A percentile compares a stretch with the other conserved stretches of the same genome.
These are phyloP conservation scores for Daldinia decipiens DNA, from an alignment of 495 filamentous ascomycete genomes.

Conservation along the genomic window DNA sequence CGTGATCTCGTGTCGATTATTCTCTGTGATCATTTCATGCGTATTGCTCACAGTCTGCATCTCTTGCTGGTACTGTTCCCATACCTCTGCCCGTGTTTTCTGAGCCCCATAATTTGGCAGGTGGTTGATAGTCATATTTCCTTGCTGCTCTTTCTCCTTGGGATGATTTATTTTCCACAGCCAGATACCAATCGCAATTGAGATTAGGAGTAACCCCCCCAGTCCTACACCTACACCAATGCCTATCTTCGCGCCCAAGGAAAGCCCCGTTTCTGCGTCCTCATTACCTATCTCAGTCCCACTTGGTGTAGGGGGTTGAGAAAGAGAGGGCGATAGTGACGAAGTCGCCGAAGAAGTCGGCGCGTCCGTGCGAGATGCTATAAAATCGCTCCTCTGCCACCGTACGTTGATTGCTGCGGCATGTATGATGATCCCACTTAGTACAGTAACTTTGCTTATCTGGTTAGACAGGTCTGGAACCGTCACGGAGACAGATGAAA, in stretches of 20 bases:
- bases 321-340: not conserved
- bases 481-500: not conserved
- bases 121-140: not conserved
- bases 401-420: constrained; percentile 20
- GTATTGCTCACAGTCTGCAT: constrained; percentile 15
- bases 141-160: not conserved
- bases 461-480: not conserved
- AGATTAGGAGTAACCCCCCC: not conserved
- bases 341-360: not conserved
- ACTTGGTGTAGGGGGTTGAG: not conserved
- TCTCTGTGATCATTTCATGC: constrained; percentile 11
- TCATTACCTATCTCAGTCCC: not conserved
- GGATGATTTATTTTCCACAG: not conserved
- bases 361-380: not conserved
- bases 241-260: not conserved
- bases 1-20: not conserved
- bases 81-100: constrained; percentile 11
- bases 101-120: not conserved
- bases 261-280: not conserved
- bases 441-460: constrained; percentile 3
- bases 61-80: constrained; percentile 15
- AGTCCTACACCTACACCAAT: not conserved
- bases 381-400: not conserved
- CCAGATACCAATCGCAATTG: not conserved
- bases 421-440: not conserved